These are phyloP conservation scores for Borealophlyctis nickersoniae DNA, from an alignment of 192 early-diverging fungal species.

Conservation along the genomic window DNA sequence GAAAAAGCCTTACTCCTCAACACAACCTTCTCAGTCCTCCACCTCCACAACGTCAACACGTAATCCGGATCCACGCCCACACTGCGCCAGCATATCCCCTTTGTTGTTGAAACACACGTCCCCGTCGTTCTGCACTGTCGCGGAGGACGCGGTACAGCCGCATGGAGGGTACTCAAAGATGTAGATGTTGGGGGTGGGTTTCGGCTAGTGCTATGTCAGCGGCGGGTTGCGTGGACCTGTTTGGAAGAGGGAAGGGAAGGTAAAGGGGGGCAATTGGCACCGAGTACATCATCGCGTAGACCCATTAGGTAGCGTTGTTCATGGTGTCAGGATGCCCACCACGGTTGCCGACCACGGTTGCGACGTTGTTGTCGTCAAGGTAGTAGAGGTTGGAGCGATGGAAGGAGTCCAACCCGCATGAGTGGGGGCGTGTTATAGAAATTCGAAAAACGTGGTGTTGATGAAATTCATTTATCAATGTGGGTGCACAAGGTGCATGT, in stretches of 20 bases:
- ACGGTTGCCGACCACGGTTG: slow-evolving; percentile 56
- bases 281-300: slow-evolving; percentile 31
- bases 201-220: slow-evolving; percentile 54
- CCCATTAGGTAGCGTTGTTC: slow-evolving; percentile 47
- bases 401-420: slow-evolving; percentile 55
- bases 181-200: slow-evolving; percentile 51
- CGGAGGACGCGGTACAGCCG: slow-evolving; percentile 43
- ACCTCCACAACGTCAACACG: slow-evolving; percentile 64
- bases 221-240: slow-evolving; percentile 50
- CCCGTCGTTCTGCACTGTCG: slow-evolving; percentile 41
- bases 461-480: too few relatives aligned
- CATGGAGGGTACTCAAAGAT: slow-evolving; percentile 54
- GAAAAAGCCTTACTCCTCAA: slow-evolving; percentile 62
- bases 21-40: slow-evolving; percentile 49
- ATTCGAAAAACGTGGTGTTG: too few relatives aligned
- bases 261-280: background rate
- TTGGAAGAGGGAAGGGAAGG: too few relatives aligned
- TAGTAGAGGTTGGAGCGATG: slow-evolving; percentile 53
- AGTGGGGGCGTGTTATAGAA: too few relatives aligned
- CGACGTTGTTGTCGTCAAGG: slow-evolving; percentile 43
- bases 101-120: slow-evolving; percentile 51
- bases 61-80: slow-evolving; percentile 61
- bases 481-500: too few relatives aligned
- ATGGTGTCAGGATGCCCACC: slow-evolving; percentile 50
- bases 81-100: slow-evolving; percentile 54